Conservation (phyloP, 345 rosid species). For the Gossypium raimondii region DNA sequence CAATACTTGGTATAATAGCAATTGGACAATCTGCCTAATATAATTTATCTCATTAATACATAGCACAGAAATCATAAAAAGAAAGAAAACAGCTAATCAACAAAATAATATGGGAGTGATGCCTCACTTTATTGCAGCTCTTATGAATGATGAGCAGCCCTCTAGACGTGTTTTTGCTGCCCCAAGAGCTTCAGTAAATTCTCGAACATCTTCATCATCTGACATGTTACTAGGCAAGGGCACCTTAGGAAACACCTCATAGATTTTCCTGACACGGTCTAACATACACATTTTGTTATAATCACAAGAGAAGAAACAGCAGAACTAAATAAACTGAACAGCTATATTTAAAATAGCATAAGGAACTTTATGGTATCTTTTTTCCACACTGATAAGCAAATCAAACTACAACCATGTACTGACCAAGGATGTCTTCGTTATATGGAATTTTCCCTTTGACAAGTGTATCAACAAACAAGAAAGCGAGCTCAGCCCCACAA, state of each 20-base stretch:
- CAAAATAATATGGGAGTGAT: neutral
- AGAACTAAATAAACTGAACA: neutral
- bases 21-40: neutral
- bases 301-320: slow-evolving; percentile 7
- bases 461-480: slow-evolving; percentile 67
- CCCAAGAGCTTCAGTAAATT: slow-evolving; percentile 75
- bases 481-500: slow-evolving; percentile 89
- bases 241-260: slow-evolving; percentile 71
- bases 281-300: slow-evolving; percentile 35
- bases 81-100: neutral
- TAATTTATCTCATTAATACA: neutral
- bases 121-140: slow-evolving; percentile 79
- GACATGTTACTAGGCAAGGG: slow-evolving; percentile 67
- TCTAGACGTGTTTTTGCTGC: slow-evolving; percentile 87
- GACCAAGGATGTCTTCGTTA: slow-evolving; percentile 66
- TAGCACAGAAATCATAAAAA: neutral
- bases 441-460: slow-evolving; percentile 70
- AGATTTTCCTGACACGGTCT: slow-evolving; percentile 80
- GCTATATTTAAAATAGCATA: neutral
- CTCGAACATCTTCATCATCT: slow-evolving; percentile 67
- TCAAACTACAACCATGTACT: slow-evolving; percentile 31
- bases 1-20: neutral
- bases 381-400: neutral
- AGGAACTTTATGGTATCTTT: neutral
- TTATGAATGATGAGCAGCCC: slow-evolving; percentile 76